These are phyloP conservation scores for Rhodotorula sp. DNA, from an alignment of 1,284 basidiomycete genomes.

Conservation along the genomic window DNA sequence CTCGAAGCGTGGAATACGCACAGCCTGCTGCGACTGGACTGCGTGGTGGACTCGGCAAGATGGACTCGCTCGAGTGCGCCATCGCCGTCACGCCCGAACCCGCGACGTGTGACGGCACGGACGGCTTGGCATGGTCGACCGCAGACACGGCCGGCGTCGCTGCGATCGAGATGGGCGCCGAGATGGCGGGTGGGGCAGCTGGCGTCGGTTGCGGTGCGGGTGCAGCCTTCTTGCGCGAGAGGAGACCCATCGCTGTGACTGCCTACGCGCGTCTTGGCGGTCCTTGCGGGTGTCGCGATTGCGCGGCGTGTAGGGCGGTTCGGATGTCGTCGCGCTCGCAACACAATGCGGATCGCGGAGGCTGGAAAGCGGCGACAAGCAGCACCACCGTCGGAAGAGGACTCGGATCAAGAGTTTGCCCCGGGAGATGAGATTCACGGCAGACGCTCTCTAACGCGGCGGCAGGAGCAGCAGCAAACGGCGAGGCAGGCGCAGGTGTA, in stretches of 20 bases:
- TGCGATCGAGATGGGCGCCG: constrained; percentile 20
- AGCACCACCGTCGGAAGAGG: too few relatives aligned
- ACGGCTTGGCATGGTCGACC: constrained; percentile 24
- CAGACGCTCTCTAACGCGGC: too few relatives aligned
- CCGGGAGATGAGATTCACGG: too few relatives aligned
- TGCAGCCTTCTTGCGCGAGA: constrained; percentile 37
- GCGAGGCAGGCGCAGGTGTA: too few relatives aligned
- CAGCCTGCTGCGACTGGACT: constrained; percentile 31
- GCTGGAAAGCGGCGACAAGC: too few relatives aligned
- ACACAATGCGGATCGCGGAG: too few relatives aligned
- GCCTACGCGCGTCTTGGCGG: neutral
- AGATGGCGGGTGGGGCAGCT: constrained; percentile 30
- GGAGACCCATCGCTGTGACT: constrained; percentile 27
- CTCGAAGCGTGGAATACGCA: neutral
- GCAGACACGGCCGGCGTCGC: constrained; percentile 13
- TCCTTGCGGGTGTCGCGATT: too few relatives aligned
- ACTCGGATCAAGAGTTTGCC: too few relatives aligned
- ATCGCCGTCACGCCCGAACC: constrained; percentile 13
- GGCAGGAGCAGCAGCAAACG: too few relatives aligned
- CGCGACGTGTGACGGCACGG: neutral
- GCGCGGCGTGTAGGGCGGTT: too few relatives aligned
- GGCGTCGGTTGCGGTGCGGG: neutral
- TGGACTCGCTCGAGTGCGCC: neutral
- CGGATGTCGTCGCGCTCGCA: too few relatives aligned
- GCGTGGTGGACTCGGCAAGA: constrained; percentile 30